Base-by-base conservation (phyloP, 2,329 filamentous ascomycete genomes). In the Graphium sp. region DNA sequence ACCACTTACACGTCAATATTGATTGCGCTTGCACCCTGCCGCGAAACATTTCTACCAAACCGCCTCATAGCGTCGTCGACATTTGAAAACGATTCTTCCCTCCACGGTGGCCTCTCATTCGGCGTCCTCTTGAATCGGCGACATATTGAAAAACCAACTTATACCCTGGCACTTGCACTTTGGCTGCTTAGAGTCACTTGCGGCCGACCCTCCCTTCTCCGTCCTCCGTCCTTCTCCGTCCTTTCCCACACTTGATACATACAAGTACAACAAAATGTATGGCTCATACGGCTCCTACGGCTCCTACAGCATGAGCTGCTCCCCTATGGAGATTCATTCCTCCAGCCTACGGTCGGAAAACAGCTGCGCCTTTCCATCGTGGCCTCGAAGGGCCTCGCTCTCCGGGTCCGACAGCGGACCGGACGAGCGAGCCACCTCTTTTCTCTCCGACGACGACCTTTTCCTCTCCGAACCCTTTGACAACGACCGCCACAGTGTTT, bases 351-450 rank as follows among this genome's bases (percentile, higher is more conserved):
- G 46, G 35, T 45, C 46, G 23, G 48, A 53, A 37, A 56, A 60
- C 39, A 48, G 48, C 21, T 70, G 66, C 49, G 66, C 66, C 16
- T 71, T 60, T 38, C 66, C 66, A 17, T 68, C 62, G 15, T 72
- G 66, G 66, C 65, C 66, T 16, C 58, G 64, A 33, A 56, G 66
- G 23, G 52, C 57, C 11, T 66, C 62, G 22, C 56, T 71, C 34
- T 53, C 52, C 29, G 52, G 56, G 37, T 48, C 49, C 30, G 29
- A 32, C 24, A n/a, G n/a, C n/a, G n/a, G n/a, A n/a, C n/a, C n/a
- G n/a, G 26, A 24, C 26, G 18, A 28, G 22, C 24, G 28, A n/a
- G 27, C 29, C 15, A 40, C 37, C 39, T 39, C 37, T 42, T 40
- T 40, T 36, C 36, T 34, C 32, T 37, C 36, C 35, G 20, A 31